Conservation (phyloP, 139 green algal species). For the Closterium sp. region DNA sequence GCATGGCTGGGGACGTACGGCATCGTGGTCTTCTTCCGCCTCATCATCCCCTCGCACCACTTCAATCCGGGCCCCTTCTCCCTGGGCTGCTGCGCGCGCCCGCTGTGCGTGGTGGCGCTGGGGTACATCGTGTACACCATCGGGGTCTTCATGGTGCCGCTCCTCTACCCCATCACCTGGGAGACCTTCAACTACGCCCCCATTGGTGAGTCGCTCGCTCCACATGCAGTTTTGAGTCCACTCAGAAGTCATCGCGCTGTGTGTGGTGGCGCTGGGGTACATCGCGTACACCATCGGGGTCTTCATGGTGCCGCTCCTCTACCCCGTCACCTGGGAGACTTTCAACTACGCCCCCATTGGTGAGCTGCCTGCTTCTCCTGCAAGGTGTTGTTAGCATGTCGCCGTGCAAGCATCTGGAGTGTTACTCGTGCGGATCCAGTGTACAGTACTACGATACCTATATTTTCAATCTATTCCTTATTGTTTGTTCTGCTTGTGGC, state of each 20-base stretch:
- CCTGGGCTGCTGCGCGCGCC: slow-evolving; percentile 1
- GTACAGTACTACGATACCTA: too few relatives aligned
- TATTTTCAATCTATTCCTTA: too few relatives aligned
- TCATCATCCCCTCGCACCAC: neutral
- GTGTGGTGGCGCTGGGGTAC: slow-evolving; percentile 3
- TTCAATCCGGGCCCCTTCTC: slow-evolving; percentile 27
- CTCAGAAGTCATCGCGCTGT: neutral
- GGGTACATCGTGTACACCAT: slow-evolving; percentile 31
- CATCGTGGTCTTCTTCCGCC: slow-evolving; percentile 13
- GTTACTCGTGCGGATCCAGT: too few relatives aligned
- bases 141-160: slow-evolving; percentile 18
- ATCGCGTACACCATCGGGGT: slow-evolving; percentile 27
- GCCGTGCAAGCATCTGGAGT: neutral
- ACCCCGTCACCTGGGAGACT: slow-evolving; percentile 29
- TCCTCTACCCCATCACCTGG: slow-evolving; percentile 21
- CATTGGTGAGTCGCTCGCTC: slow-evolving; percentile 15
- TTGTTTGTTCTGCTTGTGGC: neutral
- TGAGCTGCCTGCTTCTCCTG: too few relatives aligned
- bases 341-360: slow-evolving; percentile 28
- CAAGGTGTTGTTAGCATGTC: too few relatives aligned
- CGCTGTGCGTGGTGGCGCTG: neutral
- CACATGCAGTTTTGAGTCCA: neutral
- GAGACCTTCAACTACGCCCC: slow-evolving; percentile 31
- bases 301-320: slow-evolving; percentile 20
- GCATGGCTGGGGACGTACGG: slow-evolving; percentile 26